A percentile compares a stretch with the other conserved stretches of the same genome.
Conservation (phyloP, 176 grass and related monocot species). For the Thinopyrum elongatum region DNA sequence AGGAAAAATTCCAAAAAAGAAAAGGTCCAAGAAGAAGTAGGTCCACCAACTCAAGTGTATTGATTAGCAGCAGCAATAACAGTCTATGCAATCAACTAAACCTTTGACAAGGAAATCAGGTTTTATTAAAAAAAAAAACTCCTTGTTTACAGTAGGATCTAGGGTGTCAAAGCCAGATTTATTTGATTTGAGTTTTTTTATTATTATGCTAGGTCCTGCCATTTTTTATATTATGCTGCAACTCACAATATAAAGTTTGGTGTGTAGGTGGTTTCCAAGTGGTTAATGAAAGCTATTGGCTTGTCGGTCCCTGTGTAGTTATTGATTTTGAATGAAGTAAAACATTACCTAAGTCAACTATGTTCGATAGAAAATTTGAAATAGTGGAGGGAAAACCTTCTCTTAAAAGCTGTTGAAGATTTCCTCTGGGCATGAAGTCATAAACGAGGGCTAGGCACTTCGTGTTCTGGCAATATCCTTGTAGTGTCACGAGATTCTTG, state of each 20-base stretch:
- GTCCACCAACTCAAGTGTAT: not conserved
- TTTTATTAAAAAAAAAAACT: not conserved
- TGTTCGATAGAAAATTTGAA: not conserved
- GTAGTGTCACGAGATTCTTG: constrained; percentile 36
- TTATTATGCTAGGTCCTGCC: not conserved
- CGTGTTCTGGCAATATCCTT: constrained; percentile 43
- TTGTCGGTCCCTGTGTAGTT: not conserved
- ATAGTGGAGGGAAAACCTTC: constrained; percentile 1
- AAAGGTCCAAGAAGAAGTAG: not conserved
- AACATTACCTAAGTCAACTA: not conserved
- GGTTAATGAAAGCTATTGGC: not conserved
- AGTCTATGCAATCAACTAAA: not conserved
- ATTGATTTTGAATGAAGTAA: not conserved
- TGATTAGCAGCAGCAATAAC: not conserved
- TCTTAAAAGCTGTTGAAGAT: constrained; percentile 42
- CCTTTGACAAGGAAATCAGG: not conserved
- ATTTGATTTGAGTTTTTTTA: not conserved
- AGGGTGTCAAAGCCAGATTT: not conserved
- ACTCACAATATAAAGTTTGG: not conserved
- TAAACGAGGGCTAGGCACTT: constrained; percentile 42
- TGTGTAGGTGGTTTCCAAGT: not conserved
- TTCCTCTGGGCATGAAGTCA: constrained; percentile 49
- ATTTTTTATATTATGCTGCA: not conserved
- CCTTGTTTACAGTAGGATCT: not conserved
- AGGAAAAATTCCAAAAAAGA: not conserved